Conservation (phyloP, 352 stramenopile species). For the Pythium insidiosum region DNA sequence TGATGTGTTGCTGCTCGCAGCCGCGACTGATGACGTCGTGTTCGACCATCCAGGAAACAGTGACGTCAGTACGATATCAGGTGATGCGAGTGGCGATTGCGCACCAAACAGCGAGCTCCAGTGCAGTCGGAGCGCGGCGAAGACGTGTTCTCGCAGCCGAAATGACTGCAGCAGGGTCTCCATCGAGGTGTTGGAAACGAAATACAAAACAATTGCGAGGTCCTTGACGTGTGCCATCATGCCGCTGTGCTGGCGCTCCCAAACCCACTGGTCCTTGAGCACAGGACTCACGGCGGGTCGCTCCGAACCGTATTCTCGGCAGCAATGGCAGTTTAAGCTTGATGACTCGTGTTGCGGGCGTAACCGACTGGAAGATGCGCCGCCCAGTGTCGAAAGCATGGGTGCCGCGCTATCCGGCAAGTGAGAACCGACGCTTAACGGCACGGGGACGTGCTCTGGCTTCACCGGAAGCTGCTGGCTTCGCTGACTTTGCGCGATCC, state of each 20-base stretch:
- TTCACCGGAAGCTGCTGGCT: no score
- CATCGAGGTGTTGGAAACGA: constrained; percentile 5
- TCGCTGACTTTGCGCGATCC: no score
- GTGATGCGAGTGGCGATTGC: not conserved
- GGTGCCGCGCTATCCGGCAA: no score
- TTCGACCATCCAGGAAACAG: constrained; percentile 1
- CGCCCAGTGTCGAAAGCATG: no score
- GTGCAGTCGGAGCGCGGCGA: constrained; percentile 2
- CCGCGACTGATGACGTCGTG: not conserved
- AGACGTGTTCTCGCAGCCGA: constrained; percentile 8
- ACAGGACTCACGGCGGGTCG: not conserved
- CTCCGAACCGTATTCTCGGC: constrained; percentile 1
- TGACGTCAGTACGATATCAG: not conserved
- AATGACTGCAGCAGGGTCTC: constrained; percentile 3
- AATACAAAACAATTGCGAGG: constrained; percentile 9
- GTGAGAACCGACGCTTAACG: no score
- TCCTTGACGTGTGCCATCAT: constrained; percentile 7
- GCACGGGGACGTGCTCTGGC: no score
- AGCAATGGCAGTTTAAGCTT: not conserved
- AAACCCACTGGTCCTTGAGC: constrained; percentile 5
- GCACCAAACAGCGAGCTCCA: not conserved
- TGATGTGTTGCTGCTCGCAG: not conserved
- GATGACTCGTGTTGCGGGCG: not conserved
- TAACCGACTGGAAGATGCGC: no score
- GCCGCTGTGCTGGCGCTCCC: constrained; percentile 7